Conservation (phyloP, 768 basidiomycete species). For the Termitomyces sp. region DNA sequence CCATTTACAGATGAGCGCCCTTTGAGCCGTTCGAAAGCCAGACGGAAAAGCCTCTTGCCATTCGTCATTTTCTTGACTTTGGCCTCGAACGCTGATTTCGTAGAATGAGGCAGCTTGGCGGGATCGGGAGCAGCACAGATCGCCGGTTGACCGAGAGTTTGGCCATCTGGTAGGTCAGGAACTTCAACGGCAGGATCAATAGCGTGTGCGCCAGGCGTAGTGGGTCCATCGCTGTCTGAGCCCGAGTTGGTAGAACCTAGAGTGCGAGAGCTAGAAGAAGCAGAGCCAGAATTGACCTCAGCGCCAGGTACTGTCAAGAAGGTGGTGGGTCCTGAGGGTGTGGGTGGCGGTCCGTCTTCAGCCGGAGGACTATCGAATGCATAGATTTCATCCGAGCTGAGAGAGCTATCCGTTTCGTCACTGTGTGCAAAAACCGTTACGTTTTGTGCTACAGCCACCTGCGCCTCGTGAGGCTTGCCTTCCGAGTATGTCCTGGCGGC, state of each 20-base stretch:
- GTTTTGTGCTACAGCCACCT: constrained; percentile 6
- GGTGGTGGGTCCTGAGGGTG: constrained; percentile 1
- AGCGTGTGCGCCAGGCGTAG: constrained; percentile 46
- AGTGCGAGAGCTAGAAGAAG: constrained; percentile 15
- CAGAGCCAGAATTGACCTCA: constrained; percentile 10
- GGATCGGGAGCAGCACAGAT: background rate
- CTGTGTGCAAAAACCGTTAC: constrained; percentile 3
- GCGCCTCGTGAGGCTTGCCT: constrained; percentile 4
- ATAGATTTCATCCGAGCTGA: constrained; percentile 37
- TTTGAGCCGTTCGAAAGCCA: constrained; percentile 28
- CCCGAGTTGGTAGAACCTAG: constrained; percentile 29
- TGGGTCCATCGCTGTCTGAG: constrained; percentile 43
- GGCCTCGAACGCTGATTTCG: constrained; percentile 4
- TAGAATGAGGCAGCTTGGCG: constrained; percentile 5
- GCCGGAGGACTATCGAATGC: constrained; percentile 34
- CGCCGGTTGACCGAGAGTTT: constrained; percentile 30
- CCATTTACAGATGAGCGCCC: constrained; percentile 12
- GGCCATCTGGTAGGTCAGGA: constrained; percentile 40
- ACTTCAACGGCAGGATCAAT: constrained; percentile 41
- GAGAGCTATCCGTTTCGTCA: constrained; percentile 19
- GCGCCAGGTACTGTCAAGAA: constrained; percentile 17
- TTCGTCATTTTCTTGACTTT: constrained; percentile 26
- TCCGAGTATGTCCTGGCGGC: constrained; percentile 16
- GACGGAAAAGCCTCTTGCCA: constrained; percentile 34
- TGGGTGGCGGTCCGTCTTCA: constrained; percentile 23